Percentiles rank a stretch among this genome's conserved stretches.
phyloP scores from a whole-genome alignment of 2,329 filamentous ascomycete genomes.

The Chlorencoelia australis region DNA sequence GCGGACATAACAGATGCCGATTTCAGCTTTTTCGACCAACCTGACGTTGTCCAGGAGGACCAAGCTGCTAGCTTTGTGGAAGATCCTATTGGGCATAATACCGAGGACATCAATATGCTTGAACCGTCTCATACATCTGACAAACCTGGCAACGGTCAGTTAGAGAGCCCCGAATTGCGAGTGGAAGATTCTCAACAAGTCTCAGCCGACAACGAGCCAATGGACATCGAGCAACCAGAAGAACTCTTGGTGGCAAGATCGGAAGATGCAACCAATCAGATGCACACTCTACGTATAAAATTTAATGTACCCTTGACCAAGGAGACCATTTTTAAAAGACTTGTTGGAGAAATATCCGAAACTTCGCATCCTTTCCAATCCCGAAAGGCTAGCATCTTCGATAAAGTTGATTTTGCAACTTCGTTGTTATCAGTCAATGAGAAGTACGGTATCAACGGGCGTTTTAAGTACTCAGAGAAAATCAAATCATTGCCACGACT shows the following conservation, averaged over 20 bases:
- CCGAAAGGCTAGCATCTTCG: constrained; percentile 21
- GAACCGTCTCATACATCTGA: too few species aligned
- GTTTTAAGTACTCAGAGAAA: constrained; percentile 18
- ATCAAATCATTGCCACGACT: constrained; percentile 4
- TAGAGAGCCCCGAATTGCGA: too few species aligned
- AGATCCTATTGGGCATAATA: too few species aligned
- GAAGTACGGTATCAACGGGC: constrained; percentile 24
- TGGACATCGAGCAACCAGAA: too few species aligned
- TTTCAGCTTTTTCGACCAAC: constrained; percentile 74
- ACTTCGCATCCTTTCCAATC: background rate
- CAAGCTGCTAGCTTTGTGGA: constrained; percentile 11
- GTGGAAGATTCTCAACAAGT: too few species aligned
- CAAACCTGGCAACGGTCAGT: too few species aligned
- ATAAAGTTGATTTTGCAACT: constrained; percentile 23
- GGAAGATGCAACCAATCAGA: too few species aligned
- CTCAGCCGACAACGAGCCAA: too few species aligned
- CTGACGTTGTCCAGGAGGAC: constrained; percentile 26
- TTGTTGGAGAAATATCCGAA: constrained; percentile 9
- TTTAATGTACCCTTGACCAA: constrained; percentile 19
- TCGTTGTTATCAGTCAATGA: constrained; percentile 22
- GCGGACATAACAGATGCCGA: constrained; percentile 65
- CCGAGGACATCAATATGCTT: too few species aligned
- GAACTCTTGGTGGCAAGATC: too few species aligned
- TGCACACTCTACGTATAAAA: background rate
- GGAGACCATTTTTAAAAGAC: constrained; percentile 21